Evolutionary conservation across 495 filamentous ascomycete genomes (phyloP).

Genomic region (Podospora conica): DNA sequence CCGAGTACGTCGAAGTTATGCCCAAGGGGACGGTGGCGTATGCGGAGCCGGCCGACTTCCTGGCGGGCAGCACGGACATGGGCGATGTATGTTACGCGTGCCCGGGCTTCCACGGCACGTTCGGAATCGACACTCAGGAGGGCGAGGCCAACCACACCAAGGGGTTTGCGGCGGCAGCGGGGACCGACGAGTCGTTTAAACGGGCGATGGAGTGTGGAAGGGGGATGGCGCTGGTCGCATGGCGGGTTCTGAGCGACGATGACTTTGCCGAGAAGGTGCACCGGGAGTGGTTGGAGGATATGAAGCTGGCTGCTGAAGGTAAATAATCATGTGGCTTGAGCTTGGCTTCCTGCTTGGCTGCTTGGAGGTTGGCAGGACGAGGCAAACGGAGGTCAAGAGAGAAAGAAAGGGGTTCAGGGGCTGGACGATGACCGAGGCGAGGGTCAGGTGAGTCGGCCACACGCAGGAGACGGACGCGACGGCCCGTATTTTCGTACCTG

Average conservation of each 20-base stretch:
- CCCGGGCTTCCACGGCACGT: constrained; percentile 53
- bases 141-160: constrained; percentile 49
- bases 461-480: neutral
- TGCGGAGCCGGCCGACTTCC: constrained; percentile 37
- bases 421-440: neutral
- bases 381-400: neutral
- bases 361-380: neutral
- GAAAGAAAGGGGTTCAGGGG: neutral
- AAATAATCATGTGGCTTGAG: neutral
- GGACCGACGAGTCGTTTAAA: constrained; percentile 42
- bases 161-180: constrained; percentile 47
- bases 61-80: constrained; percentile 41
- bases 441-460: neutral
- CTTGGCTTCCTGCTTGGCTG: neutral
- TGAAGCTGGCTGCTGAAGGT: constrained; percentile 18
- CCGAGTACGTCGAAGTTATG: constrained; percentile 47
- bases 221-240: constrained; percentile 52
- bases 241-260: constrained; percentile 44
- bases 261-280: constrained; percentile 36
- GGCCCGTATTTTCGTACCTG: neutral
- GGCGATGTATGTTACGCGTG: constrained; percentile 53
- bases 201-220: constrained; percentile 45
- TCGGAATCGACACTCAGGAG: constrained; percentile 44
- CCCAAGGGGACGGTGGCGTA: constrained; percentile 33
- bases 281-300: constrained; percentile 37